phyloP scores from a whole-genome alignment of 441 rosid species.

The Eutrema salsugineum region DNA sequence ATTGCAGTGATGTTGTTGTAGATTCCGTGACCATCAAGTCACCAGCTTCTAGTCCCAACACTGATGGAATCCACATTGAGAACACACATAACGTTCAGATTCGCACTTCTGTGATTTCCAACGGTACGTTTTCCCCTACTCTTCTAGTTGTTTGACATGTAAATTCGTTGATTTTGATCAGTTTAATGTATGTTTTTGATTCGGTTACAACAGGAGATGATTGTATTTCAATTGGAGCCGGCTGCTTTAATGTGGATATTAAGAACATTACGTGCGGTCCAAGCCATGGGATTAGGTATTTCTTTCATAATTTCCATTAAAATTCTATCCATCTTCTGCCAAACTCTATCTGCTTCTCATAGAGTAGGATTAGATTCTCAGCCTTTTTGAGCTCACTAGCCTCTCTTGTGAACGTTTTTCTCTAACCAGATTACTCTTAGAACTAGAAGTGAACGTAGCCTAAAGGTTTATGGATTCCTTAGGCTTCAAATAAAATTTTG shows the following conservation, averaged over 20 bases:
- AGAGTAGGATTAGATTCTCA: neutral
- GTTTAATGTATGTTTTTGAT: neutral
- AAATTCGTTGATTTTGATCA: neutral
- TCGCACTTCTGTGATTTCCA: constrained; percentile 52
- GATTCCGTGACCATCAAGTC: constrained; percentile 57
- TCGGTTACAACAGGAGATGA: constrained; percentile 37
- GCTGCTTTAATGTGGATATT: constrained; percentile 65
- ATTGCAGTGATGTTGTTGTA: constrained; percentile 55
- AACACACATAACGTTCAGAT: constrained; percentile 59
- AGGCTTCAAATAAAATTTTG: neutral
- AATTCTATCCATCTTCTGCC: neutral
- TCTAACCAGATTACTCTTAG: neutral
- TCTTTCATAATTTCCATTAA: neutral
- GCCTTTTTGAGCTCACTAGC: neutral
- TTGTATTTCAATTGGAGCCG: constrained; percentile 59
- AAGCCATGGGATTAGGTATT: constrained; percentile 80
- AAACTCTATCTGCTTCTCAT: constrained; percentile 10
- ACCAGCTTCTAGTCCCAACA: constrained; percentile 82
- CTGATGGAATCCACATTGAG: constrained; percentile 87
- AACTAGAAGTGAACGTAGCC: neutral
- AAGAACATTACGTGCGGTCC: constrained; percentile 74
- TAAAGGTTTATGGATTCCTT: neutral
- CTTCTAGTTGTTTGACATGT: neutral
- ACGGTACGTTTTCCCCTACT: constrained; percentile 33
- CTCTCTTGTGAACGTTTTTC: neutral